These are phyloP conservation scores for Myxozyma neotropica DNA, from an alignment of 805 yeast species.

Conservation along the genomic window DNA sequence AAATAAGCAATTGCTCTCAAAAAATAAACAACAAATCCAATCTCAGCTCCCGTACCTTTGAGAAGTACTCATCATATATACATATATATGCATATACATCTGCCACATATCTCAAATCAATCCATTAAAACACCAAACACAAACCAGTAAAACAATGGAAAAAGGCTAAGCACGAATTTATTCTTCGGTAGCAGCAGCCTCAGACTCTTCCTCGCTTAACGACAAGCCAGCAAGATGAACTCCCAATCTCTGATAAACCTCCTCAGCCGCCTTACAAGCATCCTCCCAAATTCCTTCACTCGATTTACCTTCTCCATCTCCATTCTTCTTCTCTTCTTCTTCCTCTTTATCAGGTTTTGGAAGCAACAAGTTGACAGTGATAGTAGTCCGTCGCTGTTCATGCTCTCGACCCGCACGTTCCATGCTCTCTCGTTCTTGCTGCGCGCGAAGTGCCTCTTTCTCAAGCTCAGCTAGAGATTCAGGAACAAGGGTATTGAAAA, in stretches of 20 bases:
- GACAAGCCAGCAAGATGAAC: conserved; percentile 30
- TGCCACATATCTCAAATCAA: too few relatives aligned
- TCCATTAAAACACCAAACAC: too few relatives aligned
- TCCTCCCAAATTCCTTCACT: conserved; percentile 38
- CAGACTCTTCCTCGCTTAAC: conserved; percentile 8
- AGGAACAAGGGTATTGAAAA: conserved; percentile 35
- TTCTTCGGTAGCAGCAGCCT: too few relatives aligned
- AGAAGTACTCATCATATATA: too few relatives aligned
- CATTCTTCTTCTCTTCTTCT: conserved; percentile 6
- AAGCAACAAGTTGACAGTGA: conserved; percentile 31
- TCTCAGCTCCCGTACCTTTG: too few relatives aligned
- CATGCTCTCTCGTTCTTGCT: conserved; percentile 13
- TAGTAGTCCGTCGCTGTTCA: conserved; percentile 17
- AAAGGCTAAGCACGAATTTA: too few relatives aligned
- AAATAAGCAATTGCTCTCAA: too few relatives aligned
- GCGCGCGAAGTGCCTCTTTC: conserved; percentile 33
- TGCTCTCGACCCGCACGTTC: conserved; percentile 15
- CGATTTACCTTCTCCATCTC: conserved; percentile 17
- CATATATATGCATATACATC: too few relatives aligned
- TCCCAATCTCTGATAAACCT: conserved; percentile 38
- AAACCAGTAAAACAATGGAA: too few relatives aligned
- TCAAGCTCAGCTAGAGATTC: conserved; percentile 37
- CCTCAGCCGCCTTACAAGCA: conserved; percentile 40
- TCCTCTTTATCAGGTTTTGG: conserved; percentile 36
- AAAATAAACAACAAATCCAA: too few relatives aligned